Evolutionary conservation across 305 asterid species (phyloP).

Genomic region (Fraxinus nigra): DNA sequence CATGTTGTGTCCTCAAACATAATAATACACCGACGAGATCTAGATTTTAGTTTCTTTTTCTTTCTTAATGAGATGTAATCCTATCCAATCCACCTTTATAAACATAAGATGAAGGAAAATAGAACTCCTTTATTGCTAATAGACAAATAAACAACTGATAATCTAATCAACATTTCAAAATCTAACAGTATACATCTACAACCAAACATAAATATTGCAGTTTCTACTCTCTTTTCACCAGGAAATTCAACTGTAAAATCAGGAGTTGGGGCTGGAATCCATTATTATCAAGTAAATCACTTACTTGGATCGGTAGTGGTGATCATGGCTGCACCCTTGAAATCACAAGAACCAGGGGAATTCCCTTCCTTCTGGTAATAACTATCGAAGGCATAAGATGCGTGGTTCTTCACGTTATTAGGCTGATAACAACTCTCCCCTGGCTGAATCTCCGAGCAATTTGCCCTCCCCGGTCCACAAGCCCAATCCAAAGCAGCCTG

Average conservation of each 20-base stretch:
- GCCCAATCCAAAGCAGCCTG: constrained; percentile 99
- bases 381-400: constrained; percentile 91
- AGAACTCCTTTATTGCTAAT: neutral
- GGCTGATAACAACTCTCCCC: constrained; percentile 97
- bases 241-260: neutral
- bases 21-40: neutral
- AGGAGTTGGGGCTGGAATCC: neutral
- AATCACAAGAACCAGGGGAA: constrained; percentile 78
- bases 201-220: neutral
- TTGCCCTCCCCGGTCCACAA: constrained; percentile 97
- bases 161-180: constrained; percentile 7
- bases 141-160: constrained; percentile 6
- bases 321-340: constrained; percentile 95
- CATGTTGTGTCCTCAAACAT: constrained; percentile 7
- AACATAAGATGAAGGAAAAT: neutral
- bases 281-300: constrained; percentile 22
- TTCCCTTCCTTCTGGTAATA: constrained; percentile 84
- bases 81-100: neutral
- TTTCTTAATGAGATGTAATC: neutral
- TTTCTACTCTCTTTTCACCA: neutral
- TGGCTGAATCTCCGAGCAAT: constrained; percentile 93
- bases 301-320: constrained; percentile 98
- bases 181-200: constrained; percentile 2
- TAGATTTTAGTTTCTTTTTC: neutral
- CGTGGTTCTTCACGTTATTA: constrained; percentile 79